Evolutionary conservation across 2,329 filamentous ascomycete genomes (phyloP), one percentile per base, ranked within the genome.

Genomic region (Celoporthe dispersa): DNA sequence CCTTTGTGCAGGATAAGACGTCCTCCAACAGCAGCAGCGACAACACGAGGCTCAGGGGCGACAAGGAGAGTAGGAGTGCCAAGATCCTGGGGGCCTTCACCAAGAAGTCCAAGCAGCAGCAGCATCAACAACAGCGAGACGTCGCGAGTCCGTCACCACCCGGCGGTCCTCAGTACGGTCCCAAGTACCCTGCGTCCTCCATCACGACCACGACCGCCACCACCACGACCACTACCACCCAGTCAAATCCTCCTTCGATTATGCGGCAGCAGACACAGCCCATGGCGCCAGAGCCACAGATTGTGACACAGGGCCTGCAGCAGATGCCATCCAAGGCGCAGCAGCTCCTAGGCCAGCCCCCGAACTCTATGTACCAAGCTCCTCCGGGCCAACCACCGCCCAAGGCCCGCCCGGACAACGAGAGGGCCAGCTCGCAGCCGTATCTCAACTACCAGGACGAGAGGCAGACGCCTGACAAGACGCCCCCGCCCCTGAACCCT

Each of bases 31-130:
- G 19, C 41, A 44, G 19, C 41, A 72, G 73, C 19, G 76, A 72
- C 35, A 70, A 76, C 63, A 70, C 74, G 12, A 75, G 72, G 25
- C 70, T 74, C 22, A 75, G 70, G 25, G 62, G 72, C 1, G 69
- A 73, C 6, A 76, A 75, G 66, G 73, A 74, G 37, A 75, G 75
- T 22, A 76, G 76, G 63, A 67, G 74, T 8, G 66, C 72, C 41
- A 75, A 75, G 59, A 65, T 78, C 8, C 70, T 76, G 48, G 71
- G 71, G 16, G 76, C 74, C 2, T 76, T 78, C 31, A 76, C 70
- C 71, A 70, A 70, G 62, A 70, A 70, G 7, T 72, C 75, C 9
- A 78, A 76, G 69, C 73, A 75, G 51, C 31, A 25, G n/a, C 59
- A 44, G 16, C 41, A 44, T 14, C 19, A 48, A 22, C 44, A 22